phyloP scores from a whole-genome alignment of 495 filamentous ascomycete species.

The Chaetomium cochliodes region DNA sequence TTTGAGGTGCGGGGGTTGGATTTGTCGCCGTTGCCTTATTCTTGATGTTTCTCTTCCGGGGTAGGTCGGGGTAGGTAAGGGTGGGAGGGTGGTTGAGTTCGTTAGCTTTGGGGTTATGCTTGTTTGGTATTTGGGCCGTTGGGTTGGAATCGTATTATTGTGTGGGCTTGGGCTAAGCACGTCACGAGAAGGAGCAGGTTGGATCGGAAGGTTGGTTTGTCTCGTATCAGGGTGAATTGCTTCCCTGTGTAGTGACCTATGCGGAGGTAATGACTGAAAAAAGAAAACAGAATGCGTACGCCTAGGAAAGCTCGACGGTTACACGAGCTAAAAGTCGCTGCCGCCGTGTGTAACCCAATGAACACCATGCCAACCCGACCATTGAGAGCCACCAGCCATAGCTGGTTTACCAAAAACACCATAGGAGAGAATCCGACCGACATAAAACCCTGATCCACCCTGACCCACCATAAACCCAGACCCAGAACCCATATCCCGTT shows the following conservation, averaged over 20 bases:
- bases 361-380: background rate
- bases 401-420: background rate
- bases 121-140: background rate
- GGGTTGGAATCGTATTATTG: too few species aligned
- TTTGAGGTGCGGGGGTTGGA: slow-evolving; percentile 71
- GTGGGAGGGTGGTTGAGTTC: background rate
- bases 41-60: too few species aligned
- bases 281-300: background rate
- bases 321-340: slow-evolving; percentile 3
- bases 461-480: background rate
- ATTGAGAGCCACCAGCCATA: background rate
- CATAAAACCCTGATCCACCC: background rate
- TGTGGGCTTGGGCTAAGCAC: background rate
- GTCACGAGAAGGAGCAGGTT: background rate
- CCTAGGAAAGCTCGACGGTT: slow-evolving; percentile 1
- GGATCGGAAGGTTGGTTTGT: background rate
- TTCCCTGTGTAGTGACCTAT: background rate
- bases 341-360: background rate
- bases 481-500: background rate
- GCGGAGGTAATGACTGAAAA: background rate
- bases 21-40: slow-evolving; percentile 68
- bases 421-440: background rate
- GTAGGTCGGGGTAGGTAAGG: too few species aligned
- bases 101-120: background rate
- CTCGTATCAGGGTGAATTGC: background rate